A percentile compares a stretch with the other conserved stretches of the same genome.
These are phyloP conservation scores for Yamadazyma phyllophila DNA, from an alignment of 805 yeast genomes.

Conservation along the genomic window DNA sequence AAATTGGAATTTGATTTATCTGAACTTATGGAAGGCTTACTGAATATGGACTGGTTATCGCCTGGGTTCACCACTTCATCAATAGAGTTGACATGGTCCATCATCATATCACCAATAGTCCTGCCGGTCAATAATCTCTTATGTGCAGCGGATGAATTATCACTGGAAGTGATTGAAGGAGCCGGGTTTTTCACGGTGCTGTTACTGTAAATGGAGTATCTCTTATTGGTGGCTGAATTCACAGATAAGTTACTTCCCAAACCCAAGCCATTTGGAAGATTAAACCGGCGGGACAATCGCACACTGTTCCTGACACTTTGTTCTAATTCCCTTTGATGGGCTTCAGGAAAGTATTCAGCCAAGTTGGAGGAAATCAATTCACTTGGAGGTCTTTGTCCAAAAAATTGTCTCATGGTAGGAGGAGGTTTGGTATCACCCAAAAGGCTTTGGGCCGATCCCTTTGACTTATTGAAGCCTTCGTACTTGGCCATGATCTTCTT, in stretches of 20 bases:
- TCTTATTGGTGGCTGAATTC: conserved; percentile 13
- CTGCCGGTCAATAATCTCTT: conserved; percentile 23
- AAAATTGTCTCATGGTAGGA: conserved; percentile 46
- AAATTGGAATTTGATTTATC: conserved; percentile 8
- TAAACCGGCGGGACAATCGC: conserved; percentile 47
- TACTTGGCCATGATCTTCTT: conserved; percentile 40
- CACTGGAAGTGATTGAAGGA: conserved; percentile 21
- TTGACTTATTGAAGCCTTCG: conserved; percentile 24
- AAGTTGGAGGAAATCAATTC: conserved; percentile 86
- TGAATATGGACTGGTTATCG: conserved; percentile 27
- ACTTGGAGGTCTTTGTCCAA: conserved; percentile 92
- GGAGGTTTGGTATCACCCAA: conserved; percentile 18
- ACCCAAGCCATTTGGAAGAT: conserved; percentile 19
- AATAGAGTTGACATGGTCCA: conserved; percentile 54
- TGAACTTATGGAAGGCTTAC: conserved; percentile 24
- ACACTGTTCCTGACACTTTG: conserved; percentile 81
- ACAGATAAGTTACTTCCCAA: conserved; percentile 16
- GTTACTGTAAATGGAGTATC: conserved; percentile 15
- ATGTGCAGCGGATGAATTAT: conserved; percentile 8
- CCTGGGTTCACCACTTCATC: conserved; percentile 40
- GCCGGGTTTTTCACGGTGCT: conserved; percentile 10
- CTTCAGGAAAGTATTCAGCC: conserved; percentile 88
- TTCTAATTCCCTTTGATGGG: conserved; percentile 66
- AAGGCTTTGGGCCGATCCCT: conserved; percentile 22
- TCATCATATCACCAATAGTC: conserved; percentile 63